Evolutionary conservation across 331 rosid genomes (phyloP).

Genomic region (Stylosanthes scabra): DNA sequence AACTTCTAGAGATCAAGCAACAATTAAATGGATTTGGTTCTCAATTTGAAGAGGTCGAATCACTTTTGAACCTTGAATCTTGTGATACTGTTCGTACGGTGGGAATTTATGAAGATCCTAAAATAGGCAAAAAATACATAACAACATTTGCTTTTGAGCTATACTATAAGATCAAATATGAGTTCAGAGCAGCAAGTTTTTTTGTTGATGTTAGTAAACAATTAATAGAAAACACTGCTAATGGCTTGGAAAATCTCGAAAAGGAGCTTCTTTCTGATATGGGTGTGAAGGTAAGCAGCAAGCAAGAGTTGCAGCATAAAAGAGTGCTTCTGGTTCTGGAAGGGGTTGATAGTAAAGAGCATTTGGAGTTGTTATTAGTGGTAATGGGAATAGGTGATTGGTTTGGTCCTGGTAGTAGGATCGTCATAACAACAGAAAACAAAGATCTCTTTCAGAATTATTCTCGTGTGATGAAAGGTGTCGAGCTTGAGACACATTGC

Average conservation of each 20-base stretch:
- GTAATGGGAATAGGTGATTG: not conserved
- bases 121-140: not conserved
- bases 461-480: not conserved
- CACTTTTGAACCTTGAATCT: no score
- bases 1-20: no score
- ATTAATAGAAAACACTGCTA: not conserved
- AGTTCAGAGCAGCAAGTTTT: slow-evolving; percentile 17
- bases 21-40: no score
- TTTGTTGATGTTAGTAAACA: not conserved
- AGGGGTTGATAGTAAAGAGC: slow-evolving; percentile 8
- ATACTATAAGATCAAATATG: not conserved
- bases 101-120: no score
- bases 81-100: no score
- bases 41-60: no score
- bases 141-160: slow-evolving; percentile 1
- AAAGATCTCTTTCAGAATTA: not conserved
- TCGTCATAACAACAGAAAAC: slow-evolving; percentile 30
- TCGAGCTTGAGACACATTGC: not conserved
- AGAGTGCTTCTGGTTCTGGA: slow-evolving; percentile 27
- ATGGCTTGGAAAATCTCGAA: no score
- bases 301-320: not conserved
- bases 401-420: slow-evolving; percentile 28
- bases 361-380: not conserved
- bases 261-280: no score
- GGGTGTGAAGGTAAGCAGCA: no score